Evolutionary conservation across 164 flowering plant genomes (phyloP).

Genomic region (Aristolochia californica): DNA sequence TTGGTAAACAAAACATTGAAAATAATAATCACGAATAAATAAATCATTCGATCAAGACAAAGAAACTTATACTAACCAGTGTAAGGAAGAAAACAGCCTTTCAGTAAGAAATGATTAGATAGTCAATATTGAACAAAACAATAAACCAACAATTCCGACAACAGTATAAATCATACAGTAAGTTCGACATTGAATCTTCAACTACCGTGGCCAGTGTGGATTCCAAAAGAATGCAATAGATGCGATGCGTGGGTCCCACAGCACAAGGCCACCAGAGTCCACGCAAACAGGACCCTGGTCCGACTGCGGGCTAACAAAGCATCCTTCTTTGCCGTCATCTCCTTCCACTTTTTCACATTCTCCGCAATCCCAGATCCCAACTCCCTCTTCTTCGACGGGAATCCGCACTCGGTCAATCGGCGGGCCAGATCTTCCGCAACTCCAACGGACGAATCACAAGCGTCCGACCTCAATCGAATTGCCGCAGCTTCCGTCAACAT

Average conservation of each 20-base stretch:
- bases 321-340: conserved; percentile 67
- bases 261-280: conserved; percentile 91
- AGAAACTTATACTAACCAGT: neutral
- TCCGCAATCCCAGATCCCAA: conserved; percentile 62
- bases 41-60: neutral
- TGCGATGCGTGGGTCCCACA: conserved; percentile 86
- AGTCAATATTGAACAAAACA: too few relatives aligned
- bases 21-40: neutral
- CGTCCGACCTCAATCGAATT: conserved; percentile 38
- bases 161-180: too few relatives aligned
- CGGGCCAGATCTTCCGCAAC: conserved; percentile 50
- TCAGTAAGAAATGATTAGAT: too few relatives aligned
- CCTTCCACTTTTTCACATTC: conserved; percentile 84
- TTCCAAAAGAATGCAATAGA: conserved; percentile 72
- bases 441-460: conserved; percentile 8
- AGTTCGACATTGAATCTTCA: too few relatives aligned
- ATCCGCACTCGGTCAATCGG: conserved; percentile 74
- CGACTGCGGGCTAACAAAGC: conserved; percentile 46
- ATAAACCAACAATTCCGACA: too few relatives aligned
- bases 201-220: conserved; percentile 79
- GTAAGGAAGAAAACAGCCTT: neutral
- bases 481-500: conserved; percentile 87
- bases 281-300: conserved; percentile 69
- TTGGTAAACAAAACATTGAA: conserved; percentile 14
- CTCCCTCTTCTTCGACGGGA: conserved; percentile 52